Evolutionary conservation across 1,139 yeast species (phyloP).

Genomic region (Saccharomycopsis hybrid): DNA sequence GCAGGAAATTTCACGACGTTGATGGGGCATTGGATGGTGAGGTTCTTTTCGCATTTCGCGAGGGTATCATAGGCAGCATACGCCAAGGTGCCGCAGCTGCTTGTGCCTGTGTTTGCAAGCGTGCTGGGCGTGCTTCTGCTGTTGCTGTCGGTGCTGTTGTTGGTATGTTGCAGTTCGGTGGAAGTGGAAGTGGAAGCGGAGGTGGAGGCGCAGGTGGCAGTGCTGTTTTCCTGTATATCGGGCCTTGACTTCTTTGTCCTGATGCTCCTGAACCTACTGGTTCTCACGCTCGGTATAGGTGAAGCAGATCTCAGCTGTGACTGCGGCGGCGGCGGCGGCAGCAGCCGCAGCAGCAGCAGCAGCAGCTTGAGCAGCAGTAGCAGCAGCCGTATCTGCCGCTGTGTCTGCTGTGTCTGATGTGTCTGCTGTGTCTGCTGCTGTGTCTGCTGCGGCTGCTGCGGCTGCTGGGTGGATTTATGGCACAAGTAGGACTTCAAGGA

Average conservation of each 20-base stretch:
- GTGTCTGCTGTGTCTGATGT: too few relatives aligned
- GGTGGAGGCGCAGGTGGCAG: background rate
- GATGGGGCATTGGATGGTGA: slow-evolving; percentile 63
- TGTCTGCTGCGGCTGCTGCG: too few relatives aligned
- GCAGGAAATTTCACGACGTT: slow-evolving; percentile 63
- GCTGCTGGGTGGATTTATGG: slow-evolving; percentile 6
- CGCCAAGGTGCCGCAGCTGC: too few relatives aligned
- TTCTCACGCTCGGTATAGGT: too few relatives aligned
- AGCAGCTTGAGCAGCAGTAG: too few relatives aligned
- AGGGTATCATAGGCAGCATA: slow-evolving; percentile 28
- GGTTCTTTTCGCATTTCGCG: slow-evolving; percentile 45
- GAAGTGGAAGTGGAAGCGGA: background rate
- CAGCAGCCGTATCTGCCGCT: too few relatives aligned
- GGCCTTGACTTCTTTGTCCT: background rate
- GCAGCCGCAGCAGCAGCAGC: too few relatives aligned
- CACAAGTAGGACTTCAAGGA: slow-evolving; percentile 50
- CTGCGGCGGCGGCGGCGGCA: too few relatives aligned
- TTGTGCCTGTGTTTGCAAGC: background rate
- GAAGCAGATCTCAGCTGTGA: background rate
- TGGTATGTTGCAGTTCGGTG: too few relatives aligned
- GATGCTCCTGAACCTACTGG: too few relatives aligned
- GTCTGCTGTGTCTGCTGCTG: too few relatives aligned
- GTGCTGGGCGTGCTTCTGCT: too few relatives aligned
- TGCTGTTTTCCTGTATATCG: background rate
- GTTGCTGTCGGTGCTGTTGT: background rate